phyloP scores from a whole-genome alignment of 2,329 filamentous ascomycete species.

The Neopestalotiopsis sp. region DNA sequence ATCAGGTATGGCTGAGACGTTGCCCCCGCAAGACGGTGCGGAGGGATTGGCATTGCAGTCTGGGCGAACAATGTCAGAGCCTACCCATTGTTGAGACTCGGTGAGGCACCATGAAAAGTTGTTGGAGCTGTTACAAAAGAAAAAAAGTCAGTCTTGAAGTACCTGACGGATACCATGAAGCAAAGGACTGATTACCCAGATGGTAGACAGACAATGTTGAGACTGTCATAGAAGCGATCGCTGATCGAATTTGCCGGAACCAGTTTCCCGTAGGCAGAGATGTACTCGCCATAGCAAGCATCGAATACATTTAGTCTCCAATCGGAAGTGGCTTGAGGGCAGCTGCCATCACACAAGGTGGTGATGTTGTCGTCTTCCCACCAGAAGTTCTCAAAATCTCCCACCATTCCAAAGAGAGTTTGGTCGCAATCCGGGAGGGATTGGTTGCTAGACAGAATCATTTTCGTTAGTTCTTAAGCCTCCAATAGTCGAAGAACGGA shows the following conservation, averaged over 20 bases:
- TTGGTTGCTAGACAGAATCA: not conserved
- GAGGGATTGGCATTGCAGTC: constrained; percentile 10
- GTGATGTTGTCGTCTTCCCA: constrained; percentile 13
- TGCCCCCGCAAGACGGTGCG: constrained; percentile 5
- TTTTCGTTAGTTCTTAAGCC: not conserved
- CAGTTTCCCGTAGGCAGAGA: constrained; percentile 4
- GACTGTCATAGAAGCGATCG: constrained; percentile 5
- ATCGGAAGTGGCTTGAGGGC: not conserved
- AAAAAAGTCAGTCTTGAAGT: not conserved
- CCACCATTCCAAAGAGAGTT: constrained; percentile 2
- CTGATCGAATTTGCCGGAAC: not conserved
- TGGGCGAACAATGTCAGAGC: constrained; percentile 11
- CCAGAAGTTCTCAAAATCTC: constrained; percentile 11
- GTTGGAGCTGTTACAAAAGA: not conserved
- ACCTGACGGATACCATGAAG: no score
- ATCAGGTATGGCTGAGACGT: not conserved
- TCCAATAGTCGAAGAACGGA: no score
- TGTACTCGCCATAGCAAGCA: constrained; percentile 11
- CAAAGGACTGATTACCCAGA: not conserved
- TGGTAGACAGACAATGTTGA: constrained; percentile 1
- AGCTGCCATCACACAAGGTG: not conserved
- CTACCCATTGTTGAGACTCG: constrained; percentile 14
- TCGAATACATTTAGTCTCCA: not conserved
- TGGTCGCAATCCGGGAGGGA: constrained; percentile 7
- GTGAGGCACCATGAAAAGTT: constrained; percentile 14